Percentiles rank a stretch among this genome's conserved stretches.
phyloP scores from a whole-genome alignment of 1,284 basidiomycete species.

The Termitomyces sp. region DNA sequence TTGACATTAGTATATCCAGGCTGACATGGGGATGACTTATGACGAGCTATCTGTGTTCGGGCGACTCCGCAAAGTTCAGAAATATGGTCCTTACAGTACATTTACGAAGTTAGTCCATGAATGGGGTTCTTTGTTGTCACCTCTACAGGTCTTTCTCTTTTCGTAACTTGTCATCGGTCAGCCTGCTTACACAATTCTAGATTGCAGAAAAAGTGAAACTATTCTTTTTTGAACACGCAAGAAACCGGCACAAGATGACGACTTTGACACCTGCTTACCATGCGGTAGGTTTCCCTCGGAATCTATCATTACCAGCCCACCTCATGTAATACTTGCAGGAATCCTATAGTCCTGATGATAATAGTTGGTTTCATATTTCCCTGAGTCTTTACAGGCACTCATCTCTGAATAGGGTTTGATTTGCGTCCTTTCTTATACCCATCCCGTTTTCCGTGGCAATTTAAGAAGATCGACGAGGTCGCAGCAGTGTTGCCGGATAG shows the following conservation, averaged over 20 bases:
- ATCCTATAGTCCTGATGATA: slow-evolving; percentile 95
- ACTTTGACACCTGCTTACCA: slow-evolving; percentile 96
- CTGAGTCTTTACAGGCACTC: slow-evolving; percentile 10
- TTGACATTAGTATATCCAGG: slow-evolving; percentile 36
- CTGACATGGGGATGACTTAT: slow-evolving; percentile 99
- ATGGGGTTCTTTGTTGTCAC: slow-evolving; percentile 83
- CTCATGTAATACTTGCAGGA: slow-evolving; percentile 45
- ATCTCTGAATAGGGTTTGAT: slow-evolving; percentile 73
- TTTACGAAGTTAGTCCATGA: slow-evolving; percentile 92
- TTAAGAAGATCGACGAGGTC: slow-evolving; percentile 87
- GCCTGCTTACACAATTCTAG: slow-evolving; percentile 32
- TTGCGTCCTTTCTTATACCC: slow-evolving; percentile 95
- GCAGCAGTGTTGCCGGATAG: slow-evolving; percentile 72
- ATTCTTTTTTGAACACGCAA: slow-evolving; percentile 96
- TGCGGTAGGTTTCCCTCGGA: slow-evolving; percentile 53
- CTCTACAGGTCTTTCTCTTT: slow-evolving; percentile 55
- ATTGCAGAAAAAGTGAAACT: slow-evolving; percentile 97
- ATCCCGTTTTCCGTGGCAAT: slow-evolving; percentile 93
- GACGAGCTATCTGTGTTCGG: slow-evolving; percentile 95
- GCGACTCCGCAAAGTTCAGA: slow-evolving; percentile 90
- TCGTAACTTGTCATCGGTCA: background rate
- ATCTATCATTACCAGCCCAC: background rate
- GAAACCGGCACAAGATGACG: slow-evolving; percentile 99
- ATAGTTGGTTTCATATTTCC: slow-evolving; percentile 52
- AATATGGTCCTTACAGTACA: slow-evolving; percentile 96